A percentile compares a stretch with the other conserved stretches of the same genome.
Evolutionary conservation across 176 grass and related monocot genomes (phyloP).

Genomic region (Rhynchospora tenuis): DNA sequence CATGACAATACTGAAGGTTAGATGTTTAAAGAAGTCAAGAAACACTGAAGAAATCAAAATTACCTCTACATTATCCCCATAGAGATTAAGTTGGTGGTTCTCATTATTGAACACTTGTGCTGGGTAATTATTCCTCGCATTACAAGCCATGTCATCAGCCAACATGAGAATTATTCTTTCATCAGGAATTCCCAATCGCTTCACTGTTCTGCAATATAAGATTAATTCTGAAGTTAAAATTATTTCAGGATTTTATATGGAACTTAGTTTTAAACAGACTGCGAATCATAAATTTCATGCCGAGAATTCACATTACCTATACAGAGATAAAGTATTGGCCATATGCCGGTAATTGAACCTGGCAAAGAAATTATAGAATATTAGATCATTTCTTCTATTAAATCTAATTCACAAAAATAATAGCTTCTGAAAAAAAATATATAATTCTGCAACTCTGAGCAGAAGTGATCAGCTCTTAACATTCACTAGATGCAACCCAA

Average conservation of each 20-base stretch:
- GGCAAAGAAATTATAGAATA: neutral
- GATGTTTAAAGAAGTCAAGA: neutral
- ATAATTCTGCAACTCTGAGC: neutral
- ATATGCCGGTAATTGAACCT: constrained; percentile 99
- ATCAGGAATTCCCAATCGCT: constrained; percentile 90
- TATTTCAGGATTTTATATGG: neutral
- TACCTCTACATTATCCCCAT: constrained; percentile 94
- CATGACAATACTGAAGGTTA: neutral
- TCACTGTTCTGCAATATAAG: constrained; percentile 65
- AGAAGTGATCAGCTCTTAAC: neutral
- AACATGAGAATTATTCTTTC: constrained; percentile 98
- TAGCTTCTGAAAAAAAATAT: neutral
- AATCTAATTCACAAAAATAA: neutral
- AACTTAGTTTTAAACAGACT: neutral
- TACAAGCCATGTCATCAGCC: constrained; percentile 97
- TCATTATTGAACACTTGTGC: constrained; percentile 99
- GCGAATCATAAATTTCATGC: neutral
- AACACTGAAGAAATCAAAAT: constrained; percentile 21
- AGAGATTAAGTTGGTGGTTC: constrained; percentile 96
- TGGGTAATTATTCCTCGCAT: constrained; percentile 86
- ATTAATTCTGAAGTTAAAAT: neutral
- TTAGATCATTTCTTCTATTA: neutral
- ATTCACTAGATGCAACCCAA: neutral
- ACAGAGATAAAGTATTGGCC: constrained; percentile 89
- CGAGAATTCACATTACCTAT: constrained; percentile 45